Evolutionary conservation across 2,329 filamentous ascomycete genomes (phyloP).

Genomic region (Aureobasidium sp.): DNA sequence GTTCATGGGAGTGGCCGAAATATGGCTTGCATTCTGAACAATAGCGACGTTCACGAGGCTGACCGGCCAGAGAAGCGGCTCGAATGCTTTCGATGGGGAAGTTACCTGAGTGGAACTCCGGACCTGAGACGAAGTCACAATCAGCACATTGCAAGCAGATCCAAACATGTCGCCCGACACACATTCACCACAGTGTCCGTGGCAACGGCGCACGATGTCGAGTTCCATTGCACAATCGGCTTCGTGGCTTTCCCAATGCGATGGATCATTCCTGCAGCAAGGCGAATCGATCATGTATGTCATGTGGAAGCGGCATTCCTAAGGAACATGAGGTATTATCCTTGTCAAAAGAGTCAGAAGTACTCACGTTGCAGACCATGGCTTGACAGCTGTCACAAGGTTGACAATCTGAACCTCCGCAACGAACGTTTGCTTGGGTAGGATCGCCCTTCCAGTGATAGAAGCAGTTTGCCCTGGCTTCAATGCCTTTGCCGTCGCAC

Average conservation of each 20-base stretch:
- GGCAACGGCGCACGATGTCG: not conserved
- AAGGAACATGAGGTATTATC: not conserved
- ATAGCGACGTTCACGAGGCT: not conserved
- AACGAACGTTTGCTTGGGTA: not conserved
- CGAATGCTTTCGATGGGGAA: constrained; percentile 1
- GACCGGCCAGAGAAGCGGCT: not conserved
- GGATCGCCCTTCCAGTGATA: constrained; percentile 3
- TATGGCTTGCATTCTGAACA: not conserved
- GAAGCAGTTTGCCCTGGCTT: constrained; percentile 8
- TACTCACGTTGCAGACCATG: constrained; percentile 18
- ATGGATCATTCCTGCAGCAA: not conserved
- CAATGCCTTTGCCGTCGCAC: constrained; percentile 8
- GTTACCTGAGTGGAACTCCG: not conserved
- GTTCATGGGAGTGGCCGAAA: not conserved
- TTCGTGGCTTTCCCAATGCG: not conserved
- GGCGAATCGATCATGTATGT: not conserved
- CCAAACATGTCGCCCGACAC: not conserved
- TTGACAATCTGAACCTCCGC: constrained; percentile 1
- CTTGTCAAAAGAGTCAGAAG: too few relatives aligned
- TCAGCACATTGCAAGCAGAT: not conserved
- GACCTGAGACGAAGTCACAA: not conserved
- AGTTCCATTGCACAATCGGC: not conserved
- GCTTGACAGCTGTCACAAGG: constrained; percentile 15
- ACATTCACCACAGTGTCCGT: not conserved
- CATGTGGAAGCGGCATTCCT: constrained; percentile 14